These are phyloP conservation scores for Ophiostoma populinum DNA, from an alignment of 2,329 filamentous ascomycete species.

Conservation along the genomic window DNA sequence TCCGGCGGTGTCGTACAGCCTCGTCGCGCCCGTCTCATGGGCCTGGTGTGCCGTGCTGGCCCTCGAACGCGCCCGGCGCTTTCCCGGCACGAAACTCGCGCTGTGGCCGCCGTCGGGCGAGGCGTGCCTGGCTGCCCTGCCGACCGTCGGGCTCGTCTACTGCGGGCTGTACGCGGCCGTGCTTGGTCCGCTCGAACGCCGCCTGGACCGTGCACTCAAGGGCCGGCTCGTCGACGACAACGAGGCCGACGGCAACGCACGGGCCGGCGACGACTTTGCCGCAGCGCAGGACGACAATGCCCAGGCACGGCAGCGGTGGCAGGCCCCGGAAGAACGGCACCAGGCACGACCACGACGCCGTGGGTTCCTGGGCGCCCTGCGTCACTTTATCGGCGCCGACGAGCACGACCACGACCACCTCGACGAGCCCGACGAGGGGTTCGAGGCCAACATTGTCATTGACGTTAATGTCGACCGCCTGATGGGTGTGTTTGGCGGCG, in stretches of 20 bases:
- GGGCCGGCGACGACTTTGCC: constrained; percentile 5
- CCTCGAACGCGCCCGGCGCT: constrained; percentile 24
- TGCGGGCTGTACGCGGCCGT: constrained; percentile 28
- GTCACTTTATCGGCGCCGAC: no score
- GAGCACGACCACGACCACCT: no score
- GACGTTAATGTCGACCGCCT: no score
- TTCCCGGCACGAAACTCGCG: background rate
- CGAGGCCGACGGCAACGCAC: background rate
- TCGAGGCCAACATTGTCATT: no score
- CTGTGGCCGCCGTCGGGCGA: constrained; percentile 36
- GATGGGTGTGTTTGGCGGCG: no score
- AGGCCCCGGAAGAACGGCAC: no score
- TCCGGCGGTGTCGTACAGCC: constrained; percentile 24
- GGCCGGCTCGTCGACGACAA: background rate
- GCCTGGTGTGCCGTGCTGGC: constrained; percentile 27
- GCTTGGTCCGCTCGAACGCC: constrained; percentile 28
- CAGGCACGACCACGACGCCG: no score
- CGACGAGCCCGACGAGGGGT: no score
- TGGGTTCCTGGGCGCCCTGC: no score
- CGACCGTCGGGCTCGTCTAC: constrained; percentile 24
- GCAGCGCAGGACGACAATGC: constrained; percentile 4
- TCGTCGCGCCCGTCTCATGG: constrained; percentile 25
- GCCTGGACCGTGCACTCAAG: constrained; percentile 30
- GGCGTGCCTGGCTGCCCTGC: constrained; percentile 32
- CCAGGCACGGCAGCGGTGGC: no score